A percentile compares a stretch with the other conserved stretches of the same genome.
Evolutionary conservation across 2,329 filamentous ascomycete genomes (phyloP).

Genomic region (Xylaria sp.): DNA sequence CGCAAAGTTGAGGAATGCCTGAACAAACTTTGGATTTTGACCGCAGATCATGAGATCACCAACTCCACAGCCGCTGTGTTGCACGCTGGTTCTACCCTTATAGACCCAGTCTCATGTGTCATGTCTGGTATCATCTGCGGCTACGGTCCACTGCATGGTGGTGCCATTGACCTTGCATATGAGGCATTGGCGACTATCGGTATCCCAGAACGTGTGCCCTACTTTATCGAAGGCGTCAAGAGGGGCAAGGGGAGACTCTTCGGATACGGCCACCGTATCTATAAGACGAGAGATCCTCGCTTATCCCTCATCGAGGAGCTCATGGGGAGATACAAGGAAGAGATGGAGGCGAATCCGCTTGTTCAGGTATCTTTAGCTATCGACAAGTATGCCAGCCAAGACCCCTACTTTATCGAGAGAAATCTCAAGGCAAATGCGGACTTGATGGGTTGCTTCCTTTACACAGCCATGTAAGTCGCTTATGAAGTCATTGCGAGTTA

Average conservation of each 20-base stretch:
- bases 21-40: conserved; percentile 56
- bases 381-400: conserved; percentile 51
- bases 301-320: conserved; percentile 45
- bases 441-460: conserved; percentile 57
- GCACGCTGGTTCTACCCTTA: conserved; percentile 59
- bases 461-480: conserved; percentile 51
- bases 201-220: conserved; percentile 52
- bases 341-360: conserved; percentile 49
- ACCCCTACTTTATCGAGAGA: conserved; percentile 53
- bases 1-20: conserved; percentile 47
- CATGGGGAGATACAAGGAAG: conserved; percentile 41
- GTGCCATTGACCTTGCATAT: conserved; percentile 61
- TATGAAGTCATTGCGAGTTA: neutral
- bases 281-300: conserved; percentile 46
- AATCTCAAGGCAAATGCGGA: conserved; percentile 58
- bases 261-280: conserved; percentile 51
- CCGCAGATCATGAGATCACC: conserved; percentile 62
- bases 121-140: conserved; percentile 54
- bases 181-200: conserved; percentile 54
- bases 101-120: conserved; percentile 57
- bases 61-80: conserved; percentile 60
- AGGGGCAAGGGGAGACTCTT: conserved; percentile 55
- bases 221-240: conserved; percentile 56
- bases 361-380: conserved; percentile 54
- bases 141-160: conserved; percentile 61